phyloP scores from a whole-genome alignment of 345 rosid genomes.

The Salix udensis region DNA sequence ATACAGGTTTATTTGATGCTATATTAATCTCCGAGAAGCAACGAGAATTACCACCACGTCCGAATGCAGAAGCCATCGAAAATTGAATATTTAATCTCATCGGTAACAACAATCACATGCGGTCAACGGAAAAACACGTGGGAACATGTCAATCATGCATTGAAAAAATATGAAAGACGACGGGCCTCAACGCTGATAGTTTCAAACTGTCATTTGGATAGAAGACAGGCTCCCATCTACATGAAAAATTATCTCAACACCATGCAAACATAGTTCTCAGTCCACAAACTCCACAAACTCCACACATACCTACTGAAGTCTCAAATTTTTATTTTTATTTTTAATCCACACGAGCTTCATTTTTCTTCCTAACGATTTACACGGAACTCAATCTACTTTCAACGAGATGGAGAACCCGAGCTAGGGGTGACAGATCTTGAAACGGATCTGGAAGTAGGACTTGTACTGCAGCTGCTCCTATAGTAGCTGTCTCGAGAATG shows the following conservation, averaged over 20 bases:
- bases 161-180: not conserved
- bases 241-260: not conserved
- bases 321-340: not conserved
- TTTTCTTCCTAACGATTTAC: no score
- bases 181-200: not conserved
- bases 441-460: constrained; percentile 50
- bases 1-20: no score
- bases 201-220: not conserved
- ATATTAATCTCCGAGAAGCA: no score
- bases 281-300: not conserved
- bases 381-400: not conserved
- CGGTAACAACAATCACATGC: no score
- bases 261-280: not conserved
- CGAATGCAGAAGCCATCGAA: no score
- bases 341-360: no score
- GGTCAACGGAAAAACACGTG: no score
- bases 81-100: no score
- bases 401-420: constrained; percentile 33
- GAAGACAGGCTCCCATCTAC: not conserved
- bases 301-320: not conserved
- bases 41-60: no score
- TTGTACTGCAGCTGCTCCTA: constrained; percentile 31
- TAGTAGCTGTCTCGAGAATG: constrained; percentile 26
- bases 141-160: no score
- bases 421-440: constrained; percentile 60